phyloP scores from a whole-genome alignment of 371 early-diverging fungal species.

The Mortierella sp. region DNA sequence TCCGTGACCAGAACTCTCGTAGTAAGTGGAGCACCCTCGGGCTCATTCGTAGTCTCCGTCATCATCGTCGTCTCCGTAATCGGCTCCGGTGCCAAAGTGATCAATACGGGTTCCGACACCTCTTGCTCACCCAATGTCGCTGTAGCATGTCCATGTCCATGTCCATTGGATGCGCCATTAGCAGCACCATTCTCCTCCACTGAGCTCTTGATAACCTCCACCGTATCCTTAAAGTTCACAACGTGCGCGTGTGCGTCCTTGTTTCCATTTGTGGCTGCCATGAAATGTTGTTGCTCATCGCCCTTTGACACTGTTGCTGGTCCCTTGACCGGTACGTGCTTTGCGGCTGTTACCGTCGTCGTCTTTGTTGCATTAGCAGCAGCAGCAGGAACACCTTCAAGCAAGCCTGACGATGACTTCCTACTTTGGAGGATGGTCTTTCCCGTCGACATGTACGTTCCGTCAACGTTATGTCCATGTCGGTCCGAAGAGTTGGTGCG shows the following conservation, averaged over 20 bases:
- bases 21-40: neutral
- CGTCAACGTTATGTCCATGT: conserved; percentile 6
- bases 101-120: too few species aligned
- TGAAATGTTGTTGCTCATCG: too few species aligned
- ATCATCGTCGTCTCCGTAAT: too few species aligned
- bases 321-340: neutral
- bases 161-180: too few species aligned
- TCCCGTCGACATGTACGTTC: conserved; percentile 31
- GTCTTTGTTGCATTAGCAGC: neutral
- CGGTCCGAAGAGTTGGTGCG: neutral
- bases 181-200: neutral
- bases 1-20: too few species aligned
- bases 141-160: too few species aligned
- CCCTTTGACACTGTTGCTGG: neutral
- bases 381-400: neutral
- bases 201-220: neutral
- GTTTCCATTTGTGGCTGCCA: conserved; percentile 3
- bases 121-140: too few species aligned
- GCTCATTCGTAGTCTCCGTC: too few species aligned
- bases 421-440: conserved; percentile 40
- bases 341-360: neutral
- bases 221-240: conserved; percentile 1
- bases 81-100: too few species aligned
- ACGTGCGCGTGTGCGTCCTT: conserved; percentile 5
- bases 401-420: neutral